Evolutionary conservation across 2,329 filamentous ascomycete species (phyloP), one percentile per base, ranked within the genome.

Genomic region (Microdochium bolleyi): DNA sequence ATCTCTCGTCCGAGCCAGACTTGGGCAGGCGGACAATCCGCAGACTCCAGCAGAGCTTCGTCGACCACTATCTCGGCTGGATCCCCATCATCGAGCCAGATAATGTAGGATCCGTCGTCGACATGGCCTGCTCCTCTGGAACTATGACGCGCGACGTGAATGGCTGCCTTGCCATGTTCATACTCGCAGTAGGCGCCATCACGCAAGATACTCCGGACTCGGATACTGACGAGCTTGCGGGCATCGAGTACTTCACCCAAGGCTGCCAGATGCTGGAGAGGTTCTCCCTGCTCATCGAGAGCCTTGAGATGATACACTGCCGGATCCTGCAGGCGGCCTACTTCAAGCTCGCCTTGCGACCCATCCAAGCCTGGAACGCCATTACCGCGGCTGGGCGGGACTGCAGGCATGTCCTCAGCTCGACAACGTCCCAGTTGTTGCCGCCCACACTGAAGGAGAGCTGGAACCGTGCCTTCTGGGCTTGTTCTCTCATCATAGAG

Each of bases 401-500:
- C 49, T 56, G 55, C 38, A 56, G 54, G 55, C 52, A 55, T 21
- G 38, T 54, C 2, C 30, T 56, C 22, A 53, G 51, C 44, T 53
- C 53, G 2, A 32, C 50, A 4, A 53, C 49, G 49, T 56, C 49
- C 37, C 50, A 53, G 51, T 32, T 24, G 8, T 25, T 56, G 19
- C 51, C 46, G 11, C 38, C 25, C 16, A 27, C 44, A 5, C 27
- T 34, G 16, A 49, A 49, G n/a, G 55, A 56, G 44, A 50, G 50
- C 14, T 56, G 55, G 55, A 51, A 56, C 25, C 49, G 55, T 2
- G 53, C 55, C 30, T 56, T 55, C 41, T 56, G 55, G 55, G 55
- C 55, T 1, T 56, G 55, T 27, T 56, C 55, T 10, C 49, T 56
- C 19, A 55, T 53, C 24, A 32, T 48, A 1, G 55, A 56, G 55